These are phyloP conservation scores for Aspergillus nomiae DNA, from an alignment of 2,329 filamentous ascomycete species.

Conservation along the genomic window DNA sequence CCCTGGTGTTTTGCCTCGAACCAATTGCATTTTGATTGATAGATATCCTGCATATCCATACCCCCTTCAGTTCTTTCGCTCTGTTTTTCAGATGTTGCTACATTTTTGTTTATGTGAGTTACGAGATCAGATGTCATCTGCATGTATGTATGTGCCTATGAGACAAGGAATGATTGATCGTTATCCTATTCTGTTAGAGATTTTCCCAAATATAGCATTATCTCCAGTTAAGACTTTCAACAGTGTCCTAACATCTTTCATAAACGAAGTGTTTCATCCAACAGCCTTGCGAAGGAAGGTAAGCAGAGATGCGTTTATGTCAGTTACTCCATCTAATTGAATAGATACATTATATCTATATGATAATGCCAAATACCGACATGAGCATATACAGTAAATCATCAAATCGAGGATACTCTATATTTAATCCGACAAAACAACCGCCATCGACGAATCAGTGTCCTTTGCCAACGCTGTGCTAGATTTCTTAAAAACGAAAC, in stretches of 20 bases:
- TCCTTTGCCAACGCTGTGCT: slow-evolving; percentile 23
- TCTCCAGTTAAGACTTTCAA: background rate
- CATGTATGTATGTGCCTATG: slow-evolving; percentile 1
- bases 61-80: background rate
- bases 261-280: no score
- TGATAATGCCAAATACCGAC: background rate
- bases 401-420: background rate
- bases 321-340: background rate
- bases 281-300: background rate
- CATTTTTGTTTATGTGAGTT: background rate
- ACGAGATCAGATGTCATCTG: slow-evolving; percentile 1
- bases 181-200: background rate
- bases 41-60: slow-evolving; percentile 2
- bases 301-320: background rate
- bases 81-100: slow-evolving; percentile 2
- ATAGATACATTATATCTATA: background rate
- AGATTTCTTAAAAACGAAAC: slow-evolving; percentile 44
- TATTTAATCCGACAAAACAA: slow-evolving; percentile 4
- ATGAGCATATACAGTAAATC: background rate
- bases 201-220: background rate
- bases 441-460: background rate
- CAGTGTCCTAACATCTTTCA: background rate
- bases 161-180: background rate
- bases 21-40: background rate
- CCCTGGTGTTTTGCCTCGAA: background rate